A percentile compares a stretch with the other conserved stretches of the same genome.
Evolutionary conservation across 768 basidiomycete genomes (phyloP).

Genomic region (Heimioporus sp.): DNA sequence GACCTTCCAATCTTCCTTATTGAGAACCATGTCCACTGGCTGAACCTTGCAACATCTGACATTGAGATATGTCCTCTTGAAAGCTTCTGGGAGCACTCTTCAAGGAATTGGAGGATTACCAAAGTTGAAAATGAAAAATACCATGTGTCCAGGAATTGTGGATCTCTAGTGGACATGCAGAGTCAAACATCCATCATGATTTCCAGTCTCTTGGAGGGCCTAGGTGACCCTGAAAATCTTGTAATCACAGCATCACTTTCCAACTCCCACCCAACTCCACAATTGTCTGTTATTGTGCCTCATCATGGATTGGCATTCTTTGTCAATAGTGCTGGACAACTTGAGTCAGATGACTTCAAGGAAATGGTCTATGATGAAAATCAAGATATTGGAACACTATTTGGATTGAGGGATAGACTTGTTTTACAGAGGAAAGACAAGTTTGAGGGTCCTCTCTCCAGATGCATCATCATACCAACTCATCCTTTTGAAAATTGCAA

Average conservation of each 20-base stretch:
- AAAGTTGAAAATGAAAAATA: not conserved
- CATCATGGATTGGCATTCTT: not conserved
- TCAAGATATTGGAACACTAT: not conserved
- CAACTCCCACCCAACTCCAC: not conserved
- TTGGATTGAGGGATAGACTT: not conserved
- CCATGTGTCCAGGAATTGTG: not conserved
- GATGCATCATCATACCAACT: too few species aligned
- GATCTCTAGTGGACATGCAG: slow-evolving; percentile 15
- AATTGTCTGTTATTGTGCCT: not conserved
- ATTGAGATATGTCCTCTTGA: not conserved
- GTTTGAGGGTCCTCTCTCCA: too few species aligned
- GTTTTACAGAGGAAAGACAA: not conserved
- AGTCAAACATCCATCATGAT: slow-evolving; percentile 20
- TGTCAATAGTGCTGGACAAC: not conserved
- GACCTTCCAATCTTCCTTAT: slow-evolving; percentile 21
- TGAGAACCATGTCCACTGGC: slow-evolving; percentile 18
- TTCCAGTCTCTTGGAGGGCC: slow-evolving; percentile 3
- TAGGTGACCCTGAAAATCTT: slow-evolving; percentile 3
- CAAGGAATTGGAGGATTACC: slow-evolving; percentile 17
- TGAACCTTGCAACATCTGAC: slow-evolving; percentile 4
- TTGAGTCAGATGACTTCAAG: not conserved
- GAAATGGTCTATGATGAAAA: not conserved
- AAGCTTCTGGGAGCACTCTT: too few species aligned
- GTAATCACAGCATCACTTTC: slow-evolving; percentile 3
- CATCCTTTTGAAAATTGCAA: too few species aligned